Evolutionary conservation across 208 protist species (phyloP).

Genomic region (Vickermania ingenoplastis): DNA sequence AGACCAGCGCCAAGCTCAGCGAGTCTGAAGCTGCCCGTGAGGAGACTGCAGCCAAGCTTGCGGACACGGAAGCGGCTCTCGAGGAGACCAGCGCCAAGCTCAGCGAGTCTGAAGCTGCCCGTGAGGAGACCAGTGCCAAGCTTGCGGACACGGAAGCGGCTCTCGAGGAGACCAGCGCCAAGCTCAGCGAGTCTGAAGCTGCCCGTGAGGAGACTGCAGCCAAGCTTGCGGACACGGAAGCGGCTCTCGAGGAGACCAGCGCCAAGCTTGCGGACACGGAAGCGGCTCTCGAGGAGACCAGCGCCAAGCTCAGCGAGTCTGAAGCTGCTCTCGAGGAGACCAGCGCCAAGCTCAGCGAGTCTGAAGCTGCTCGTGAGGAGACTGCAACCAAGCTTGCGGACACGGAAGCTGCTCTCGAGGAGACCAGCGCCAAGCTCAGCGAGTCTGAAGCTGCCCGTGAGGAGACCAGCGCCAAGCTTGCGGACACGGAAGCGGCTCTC

Average conservation of each 20-base stretch:
- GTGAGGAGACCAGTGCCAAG: not conserved
- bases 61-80: constrained; percentile 3
- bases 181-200: not conserved
- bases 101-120: constrained; percentile 2
- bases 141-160: too few species aligned
- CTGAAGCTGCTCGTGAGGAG: constrained; percentile 4
- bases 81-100: too few species aligned
- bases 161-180: too few species aligned
- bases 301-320: constrained; percentile 5
- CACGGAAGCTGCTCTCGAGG: constrained; percentile 16
- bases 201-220: not conserved
- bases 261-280: too few species aligned
- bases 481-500: constrained; percentile 16
- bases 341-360: constrained; percentile 3
- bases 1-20: not conserved
- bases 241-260: constrained; percentile 2
- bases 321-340: constrained; percentile 6
- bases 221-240: too few species aligned
- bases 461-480: constrained; percentile 12
- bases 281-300: too few species aligned
- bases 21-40: constrained; percentile 5
- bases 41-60: constrained; percentile 4
- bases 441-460: constrained; percentile 9
- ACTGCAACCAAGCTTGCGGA: constrained; percentile 14
- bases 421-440: constrained; percentile 10